Evolutionary conservation across 2,329 filamentous ascomycete species (phyloP).

Genomic region (Nemania sp.): DNA sequence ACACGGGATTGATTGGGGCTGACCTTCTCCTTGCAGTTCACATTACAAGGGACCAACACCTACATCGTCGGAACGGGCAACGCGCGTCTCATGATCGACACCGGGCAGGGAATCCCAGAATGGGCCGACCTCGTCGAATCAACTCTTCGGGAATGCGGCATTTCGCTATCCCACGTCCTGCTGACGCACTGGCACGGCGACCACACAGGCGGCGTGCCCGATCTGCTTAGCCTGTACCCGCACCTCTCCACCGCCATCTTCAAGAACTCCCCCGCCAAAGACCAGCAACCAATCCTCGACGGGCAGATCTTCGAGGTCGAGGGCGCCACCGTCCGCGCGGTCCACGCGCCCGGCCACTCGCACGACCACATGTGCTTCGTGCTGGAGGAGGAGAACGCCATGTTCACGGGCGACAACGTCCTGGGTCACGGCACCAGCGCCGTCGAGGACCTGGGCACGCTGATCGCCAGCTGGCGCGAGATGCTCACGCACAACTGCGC

Average conservation of each 20-base stretch:
- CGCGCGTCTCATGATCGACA: constrained; percentile 70
- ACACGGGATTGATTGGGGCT: no score
- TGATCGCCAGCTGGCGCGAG: constrained; percentile 2
- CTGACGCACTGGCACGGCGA: constrained; percentile 92
- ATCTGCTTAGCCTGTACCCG: constrained; percentile 64
- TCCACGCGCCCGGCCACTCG: constrained; percentile 67
- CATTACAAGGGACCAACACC: constrained; percentile 71
- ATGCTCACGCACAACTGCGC: constrained; percentile 68
- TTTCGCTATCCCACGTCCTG: constrained; percentile 59
- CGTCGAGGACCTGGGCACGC: constrained; percentile 69
- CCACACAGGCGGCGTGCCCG: constrained; percentile 74
- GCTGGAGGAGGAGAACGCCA: constrained; percentile 74
- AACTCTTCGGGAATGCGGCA: constrained; percentile 36
- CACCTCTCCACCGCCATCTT: constrained; percentile 58
- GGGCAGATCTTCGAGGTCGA: constrained; percentile 55
- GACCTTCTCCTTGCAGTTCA: constrained; percentile 46
- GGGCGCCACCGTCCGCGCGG: constrained; percentile 40
- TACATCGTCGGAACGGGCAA: constrained; percentile 72
- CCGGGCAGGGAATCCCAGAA: constrained; percentile 66
- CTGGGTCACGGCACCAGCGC: constrained; percentile 83
- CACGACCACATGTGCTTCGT: constrained; percentile 79
- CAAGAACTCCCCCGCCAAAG: constrained; percentile 63
- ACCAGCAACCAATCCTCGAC: constrained; percentile 58
- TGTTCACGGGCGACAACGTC: constrained; percentile 88
- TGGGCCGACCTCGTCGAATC: constrained; percentile 54